Evolutionary conservation across 805 yeast genomes (phyloP), one percentile per base, ranked within the genome.

Genomic region (Metschnikowia kunwiensis): DNA sequence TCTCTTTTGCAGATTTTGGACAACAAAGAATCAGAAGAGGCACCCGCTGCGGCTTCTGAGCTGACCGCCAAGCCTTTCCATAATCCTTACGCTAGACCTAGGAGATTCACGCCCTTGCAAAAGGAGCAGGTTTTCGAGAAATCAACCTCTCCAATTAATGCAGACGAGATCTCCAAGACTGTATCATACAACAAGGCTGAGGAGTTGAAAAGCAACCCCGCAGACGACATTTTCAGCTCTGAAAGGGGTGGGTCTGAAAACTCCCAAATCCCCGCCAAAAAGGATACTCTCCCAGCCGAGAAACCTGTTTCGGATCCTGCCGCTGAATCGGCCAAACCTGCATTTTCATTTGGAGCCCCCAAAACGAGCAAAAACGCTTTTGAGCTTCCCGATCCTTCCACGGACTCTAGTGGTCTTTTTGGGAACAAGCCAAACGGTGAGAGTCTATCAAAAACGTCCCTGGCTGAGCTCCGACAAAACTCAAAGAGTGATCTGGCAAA

Each of bases 1-100:
- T 70, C 78, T 1, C 55, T 75, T 31, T 51, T 74, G 27, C 70
- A 77, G 3, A 59, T 65, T 27, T 52, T 68, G 27, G 72, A 67
- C 42, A 27, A 10, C 6, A 26, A 34, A 10, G 40, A 28, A 7
- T 12, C 39, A 3, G 40, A 41, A 5, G 30, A 30, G 4, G 42
- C 15, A 3, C 15, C 30, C 7, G 11, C 24, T 2, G 27, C 16
- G 12, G 25, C 28, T 8, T 22, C 19, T 5, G 27, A 26, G 6
- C n/a, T 20, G 15, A 16, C 26, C 24, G 14, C 24, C 27, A 42
- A 37, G 14, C 44, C 50, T 5, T 49, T 48, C 11, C 47, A 46
- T 20, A 48, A 48, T 28, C 49, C 52, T 5, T 46, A 46, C 27
- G 33, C 41, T 10, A 38, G 29, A 25, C 40, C 42, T 3, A 41